phyloP scores from a whole-genome alignment of 108 stramenopile genomes.

The Skeletonema potamos region DNA sequence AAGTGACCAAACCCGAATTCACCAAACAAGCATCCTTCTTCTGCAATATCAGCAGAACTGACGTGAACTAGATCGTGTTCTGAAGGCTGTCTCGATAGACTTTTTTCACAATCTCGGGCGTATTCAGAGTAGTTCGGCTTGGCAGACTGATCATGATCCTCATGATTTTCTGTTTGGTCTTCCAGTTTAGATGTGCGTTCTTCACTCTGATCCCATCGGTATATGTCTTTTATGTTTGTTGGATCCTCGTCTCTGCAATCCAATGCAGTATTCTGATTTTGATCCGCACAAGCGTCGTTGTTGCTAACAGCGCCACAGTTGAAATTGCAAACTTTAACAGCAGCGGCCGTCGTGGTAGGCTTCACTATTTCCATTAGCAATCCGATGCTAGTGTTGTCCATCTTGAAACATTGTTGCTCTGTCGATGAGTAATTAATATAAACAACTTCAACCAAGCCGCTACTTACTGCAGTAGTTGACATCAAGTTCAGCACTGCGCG shows the following conservation, averaged over 20 bases:
- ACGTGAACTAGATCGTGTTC: background rate
- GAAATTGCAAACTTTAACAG: background rate
- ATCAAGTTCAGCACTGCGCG: too few relatives aligned
- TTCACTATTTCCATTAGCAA: background rate
- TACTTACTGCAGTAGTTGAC: too few relatives aligned
- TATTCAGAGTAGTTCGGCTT: background rate
- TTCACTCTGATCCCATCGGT: background rate
- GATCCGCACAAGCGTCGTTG: background rate
- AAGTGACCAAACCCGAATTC: constrained; percentile 48
- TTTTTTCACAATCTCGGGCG: background rate
- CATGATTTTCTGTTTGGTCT: background rate
- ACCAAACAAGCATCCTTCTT: background rate
- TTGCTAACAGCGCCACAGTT: background rate
- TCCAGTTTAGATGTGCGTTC: background rate
- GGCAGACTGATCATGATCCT: background rate
- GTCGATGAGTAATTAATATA: too few relatives aligned
- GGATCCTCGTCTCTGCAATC: background rate
- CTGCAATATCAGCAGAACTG: background rate
- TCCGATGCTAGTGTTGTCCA: background rate
- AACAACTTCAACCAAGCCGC: too few relatives aligned
- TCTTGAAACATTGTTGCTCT: too few relatives aligned
- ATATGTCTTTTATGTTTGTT: background rate
- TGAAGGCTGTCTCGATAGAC: background rate
- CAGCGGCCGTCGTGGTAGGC: background rate
- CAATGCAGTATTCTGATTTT: background rate